phyloP scores from a whole-genome alignment of 371 early-diverging fungal species.

The Actinomortierella ambigua region DNA sequence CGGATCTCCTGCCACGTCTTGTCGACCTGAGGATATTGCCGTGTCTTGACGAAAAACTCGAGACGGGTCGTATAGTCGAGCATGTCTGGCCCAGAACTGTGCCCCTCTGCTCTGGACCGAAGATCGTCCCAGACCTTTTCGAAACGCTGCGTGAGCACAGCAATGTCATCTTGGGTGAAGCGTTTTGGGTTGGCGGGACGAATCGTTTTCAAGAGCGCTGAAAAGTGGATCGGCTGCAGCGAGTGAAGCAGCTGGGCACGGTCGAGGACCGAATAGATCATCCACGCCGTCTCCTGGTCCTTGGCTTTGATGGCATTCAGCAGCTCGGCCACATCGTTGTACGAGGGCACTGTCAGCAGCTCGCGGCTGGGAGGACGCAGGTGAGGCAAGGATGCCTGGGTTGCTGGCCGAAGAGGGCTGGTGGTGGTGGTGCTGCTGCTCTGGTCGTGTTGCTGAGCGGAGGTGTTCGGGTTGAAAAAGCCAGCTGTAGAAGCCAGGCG shows the following conservation, averaged over 20 bases:
- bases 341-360: slow-evolving; percentile 9
- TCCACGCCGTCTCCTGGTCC: slow-evolving; percentile 43
- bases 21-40: slow-evolving; percentile 26
- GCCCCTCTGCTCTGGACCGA: too few relatives aligned
- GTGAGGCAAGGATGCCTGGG: too few relatives aligned
- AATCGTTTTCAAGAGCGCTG: slow-evolving; percentile 28
- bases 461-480: too few relatives aligned
- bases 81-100: slow-evolving; percentile 21
- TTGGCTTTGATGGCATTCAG: slow-evolving; percentile 33
- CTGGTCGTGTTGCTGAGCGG: too few relatives aligned
- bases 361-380: too few relatives aligned
- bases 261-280: slow-evolving; percentile 31
- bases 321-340: slow-evolving; percentile 25
- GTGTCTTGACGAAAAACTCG: slow-evolving; percentile 23
- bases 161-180: slow-evolving; percentile 8
- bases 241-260: slow-evolving; percentile 20
- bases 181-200: slow-evolving; percentile 12
- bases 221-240: slow-evolving; percentile 30
- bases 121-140: slow-evolving; percentile 25
- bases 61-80: slow-evolving; percentile 33
- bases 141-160: slow-evolving; percentile 17
- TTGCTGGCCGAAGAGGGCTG: too few relatives aligned
- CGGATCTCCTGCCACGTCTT: slow-evolving; percentile 29
- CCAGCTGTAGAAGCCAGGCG: too few relatives aligned
- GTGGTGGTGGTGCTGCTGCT: too few relatives aligned